Conservation (phyloP, 495 filamentous ascomycete species). For the Endocarpon pusillum region DNA sequence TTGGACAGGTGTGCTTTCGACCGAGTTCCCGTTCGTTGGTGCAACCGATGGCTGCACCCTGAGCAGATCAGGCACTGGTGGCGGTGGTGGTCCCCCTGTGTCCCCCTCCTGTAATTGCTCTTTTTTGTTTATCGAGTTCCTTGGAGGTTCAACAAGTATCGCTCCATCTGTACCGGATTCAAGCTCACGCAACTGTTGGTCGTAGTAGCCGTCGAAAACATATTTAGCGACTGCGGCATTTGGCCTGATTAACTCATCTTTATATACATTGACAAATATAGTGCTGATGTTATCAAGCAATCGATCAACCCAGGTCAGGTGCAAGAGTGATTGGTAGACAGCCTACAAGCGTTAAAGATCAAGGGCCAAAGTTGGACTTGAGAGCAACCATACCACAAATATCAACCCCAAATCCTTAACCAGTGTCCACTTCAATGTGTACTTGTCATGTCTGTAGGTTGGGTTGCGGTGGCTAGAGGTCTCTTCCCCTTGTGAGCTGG, state of each 20-base stretch:
- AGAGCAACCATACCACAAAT: conserved; percentile 57
- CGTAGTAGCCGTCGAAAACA: conserved; percentile 81
- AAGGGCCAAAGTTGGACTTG: background rate
- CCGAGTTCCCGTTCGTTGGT: conserved; percentile 23
- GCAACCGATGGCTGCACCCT: conserved; percentile 32
- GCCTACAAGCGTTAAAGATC: conserved; percentile 37
- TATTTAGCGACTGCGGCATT: conserved; percentile 60
- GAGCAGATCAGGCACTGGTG: conserved; percentile 36
- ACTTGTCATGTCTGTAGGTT: conserved; percentile 76
- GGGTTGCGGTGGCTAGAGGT: conserved; percentile 42
- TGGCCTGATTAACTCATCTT: conserved; percentile 65
- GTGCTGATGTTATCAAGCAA: conserved; percentile 86
- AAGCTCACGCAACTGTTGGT: conserved; percentile 75
- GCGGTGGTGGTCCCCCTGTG: conserved; percentile 35
- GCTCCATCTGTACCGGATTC: conserved; percentile 36
- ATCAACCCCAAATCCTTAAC: conserved; percentile 86
- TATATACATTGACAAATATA: conserved; percentile 77
- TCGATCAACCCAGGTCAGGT: conserved; percentile 93
- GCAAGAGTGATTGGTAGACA: conserved; percentile 87
- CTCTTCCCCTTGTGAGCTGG: conserved; percentile 27
- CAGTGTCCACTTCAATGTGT: conserved; percentile 86
- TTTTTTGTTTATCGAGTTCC: conserved; percentile 21
- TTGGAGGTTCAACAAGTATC: conserved; percentile 8
- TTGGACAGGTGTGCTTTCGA: conserved; percentile 40
- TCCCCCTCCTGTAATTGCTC: conserved; percentile 28